A percentile compares a stretch with the other conserved stretches of the same genome.
phyloP scores from a whole-genome alignment of 768 basidiomycete genomes.

The Boletales sp. region DNA sequence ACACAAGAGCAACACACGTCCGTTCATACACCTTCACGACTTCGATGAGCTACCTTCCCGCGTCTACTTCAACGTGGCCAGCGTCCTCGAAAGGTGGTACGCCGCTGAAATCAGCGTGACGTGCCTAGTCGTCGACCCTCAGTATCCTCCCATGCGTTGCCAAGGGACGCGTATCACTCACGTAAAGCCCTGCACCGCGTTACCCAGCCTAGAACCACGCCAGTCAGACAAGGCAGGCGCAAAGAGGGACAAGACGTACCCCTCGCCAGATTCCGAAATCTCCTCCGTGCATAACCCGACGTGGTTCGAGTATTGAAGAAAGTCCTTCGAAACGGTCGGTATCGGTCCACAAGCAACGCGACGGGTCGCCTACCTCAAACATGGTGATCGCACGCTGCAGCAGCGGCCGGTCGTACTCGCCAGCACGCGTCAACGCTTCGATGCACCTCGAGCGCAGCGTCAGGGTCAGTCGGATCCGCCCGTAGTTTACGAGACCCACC shows the following conservation, averaged over 20 bases:
- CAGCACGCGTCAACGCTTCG: slow-evolving; percentile 87
- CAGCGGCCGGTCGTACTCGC: slow-evolving; percentile 67
- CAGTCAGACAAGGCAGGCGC: not conserved
- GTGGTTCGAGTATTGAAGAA: slow-evolving; percentile 81
- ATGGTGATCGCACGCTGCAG: slow-evolving; percentile 71
- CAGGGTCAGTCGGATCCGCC: not conserved
- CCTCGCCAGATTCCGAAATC: slow-evolving; percentile 82
- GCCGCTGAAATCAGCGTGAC: slow-evolving; percentile 84
- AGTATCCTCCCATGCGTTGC: not conserved
- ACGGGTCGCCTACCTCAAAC: slow-evolving; percentile 69
- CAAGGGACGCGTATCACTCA: slow-evolving; percentile 34
- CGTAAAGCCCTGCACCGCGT: slow-evolving; percentile 90
- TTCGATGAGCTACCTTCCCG: not conserved
- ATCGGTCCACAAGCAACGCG: not conserved
- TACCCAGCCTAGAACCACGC: slow-evolving; percentile 56
- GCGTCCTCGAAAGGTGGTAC: slow-evolving; percentile 75
- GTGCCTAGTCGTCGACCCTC: slow-evolving; percentile 38
- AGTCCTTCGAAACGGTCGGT: slow-evolving; percentile 45
- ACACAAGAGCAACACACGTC: no score
- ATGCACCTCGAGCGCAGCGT: slow-evolving; percentile 53
- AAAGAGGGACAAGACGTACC: slow-evolving; percentile 37
- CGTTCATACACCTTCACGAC: no score
- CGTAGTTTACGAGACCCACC: slow-evolving; percentile 38
- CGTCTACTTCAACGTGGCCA: slow-evolving; percentile 13
- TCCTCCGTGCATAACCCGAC: slow-evolving; percentile 85